Base-by-base conservation (phyloP, 2,329 filamentous ascomycete genomes). In the Madurella fahalii region DNA sequence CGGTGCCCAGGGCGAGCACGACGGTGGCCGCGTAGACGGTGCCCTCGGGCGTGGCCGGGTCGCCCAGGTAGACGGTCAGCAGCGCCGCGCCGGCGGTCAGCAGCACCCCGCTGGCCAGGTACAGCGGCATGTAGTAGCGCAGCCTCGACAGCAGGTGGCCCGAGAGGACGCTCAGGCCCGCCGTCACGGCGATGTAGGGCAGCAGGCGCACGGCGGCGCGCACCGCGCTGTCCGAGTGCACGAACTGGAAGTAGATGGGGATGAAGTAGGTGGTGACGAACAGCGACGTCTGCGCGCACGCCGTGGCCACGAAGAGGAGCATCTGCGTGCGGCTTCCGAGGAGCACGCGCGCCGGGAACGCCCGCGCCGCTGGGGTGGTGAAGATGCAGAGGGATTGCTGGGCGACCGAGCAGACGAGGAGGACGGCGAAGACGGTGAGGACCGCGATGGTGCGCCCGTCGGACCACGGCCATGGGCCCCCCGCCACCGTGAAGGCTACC, bases 201-300 rank as follows among this genome's bases (percentile, higher is more conserved):
- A 77, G 64, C 0, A 77, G 63, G 16, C 71, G 68, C 2, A 76
- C 68, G 1, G 68, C 73, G 5, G 73, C 69, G 41, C 66, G 57
- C 11, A 77, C 57, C 0, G 72, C 66, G 1, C 53, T 62, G 50
- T 80, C 77, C 3, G 68, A 67, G 4, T 66, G 64, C 1, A 69
- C 71, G 60, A 79, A 81, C 54, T 77, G 72, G 66, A 81, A 81
- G 64, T 72, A 79, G 8, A 81, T 63, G 0, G 79, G 78, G 30
- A 79, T 74, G 62, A 75, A 81, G 62, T 78, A 81, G 18, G 75
- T 65, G 0, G 68, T 48, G 41, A 75, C 68, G 48, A 72, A 74
- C 40, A 71, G 60, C 3, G 62, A 63, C 2, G 68, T 67, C 13
- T 59, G 67, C 2, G 65, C 63, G 17, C 63, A 63, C 4, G 70